These are phyloP conservation scores for Medicago ruthenica DNA, from an alignment of 306 rosid species.

Conservation along the genomic window DNA sequence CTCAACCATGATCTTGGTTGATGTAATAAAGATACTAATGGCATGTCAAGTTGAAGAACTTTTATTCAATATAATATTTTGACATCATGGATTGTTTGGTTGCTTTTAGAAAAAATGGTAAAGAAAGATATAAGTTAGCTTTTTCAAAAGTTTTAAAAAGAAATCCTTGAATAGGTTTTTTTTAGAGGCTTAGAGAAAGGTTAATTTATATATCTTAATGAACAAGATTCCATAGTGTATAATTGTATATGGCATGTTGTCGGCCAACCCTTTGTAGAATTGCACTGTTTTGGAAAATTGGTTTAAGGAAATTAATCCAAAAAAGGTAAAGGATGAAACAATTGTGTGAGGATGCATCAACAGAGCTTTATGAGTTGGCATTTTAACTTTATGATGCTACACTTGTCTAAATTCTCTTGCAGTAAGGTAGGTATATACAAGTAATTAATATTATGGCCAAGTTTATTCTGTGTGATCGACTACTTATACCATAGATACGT, in stretches of 20 bases:
- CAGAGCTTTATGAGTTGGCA: slow-evolving; percentile 57
- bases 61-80: slow-evolving; percentile 39
- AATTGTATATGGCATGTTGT: neutral
- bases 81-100: slow-evolving; percentile 35
- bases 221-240: neutral
- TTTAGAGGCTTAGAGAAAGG: slow-evolving; percentile 15
- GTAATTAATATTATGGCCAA: too few relatives aligned
- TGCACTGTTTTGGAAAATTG: neutral
- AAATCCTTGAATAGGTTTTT: slow-evolving; percentile 8
- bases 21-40: neutral
- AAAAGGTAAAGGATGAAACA: slow-evolving; percentile 25
- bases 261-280: neutral
- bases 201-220: neutral
- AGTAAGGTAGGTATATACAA: slow-evolving; percentile 3
- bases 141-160: neutral
- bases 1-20: slow-evolving; percentile 28
- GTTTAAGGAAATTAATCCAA: slow-evolving; percentile 5
- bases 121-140: slow-evolving; percentile 6
- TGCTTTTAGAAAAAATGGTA: slow-evolving; percentile 39
- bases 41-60: slow-evolving; percentile 25
- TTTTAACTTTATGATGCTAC: slow-evolving; percentile 49
- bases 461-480: too few relatives aligned
- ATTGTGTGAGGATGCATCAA: slow-evolving; percentile 41
- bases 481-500: too few relatives aligned
- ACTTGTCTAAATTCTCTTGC: slow-evolving; percentile 24